Evolutionary conservation across 805 yeast species (phyloP), one percentile per base, ranked within the genome.

Genomic region (Barnettozyma siamensis): DNA sequence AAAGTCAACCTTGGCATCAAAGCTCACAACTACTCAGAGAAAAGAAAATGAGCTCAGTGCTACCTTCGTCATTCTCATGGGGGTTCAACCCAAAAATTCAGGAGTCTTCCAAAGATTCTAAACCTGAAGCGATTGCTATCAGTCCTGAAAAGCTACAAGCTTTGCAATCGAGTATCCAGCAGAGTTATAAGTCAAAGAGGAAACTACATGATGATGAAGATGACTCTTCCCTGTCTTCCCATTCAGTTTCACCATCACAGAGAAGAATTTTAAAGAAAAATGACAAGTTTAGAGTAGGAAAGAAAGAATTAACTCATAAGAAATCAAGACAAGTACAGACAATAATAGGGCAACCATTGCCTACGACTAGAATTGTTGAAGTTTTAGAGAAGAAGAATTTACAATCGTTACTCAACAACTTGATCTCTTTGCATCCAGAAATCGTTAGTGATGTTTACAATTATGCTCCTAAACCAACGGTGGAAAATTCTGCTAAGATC

Each of bases 281-380:
- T 5, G 49, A 47, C 18, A 50, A 44, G 32, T 45, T 41, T 26
- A 44, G 46, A 27, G 34, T 44, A 1, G n/a, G 35, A 4, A 48
- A 42, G 32, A 40, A 45, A 21, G 46, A 43, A 15, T 7, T 37
- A 7, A 28, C 44, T 16, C 43, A 73, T 70, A 38, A 49, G 18
- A 47, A 39, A 17, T 20, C 35, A 2, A 62, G 63, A 35, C 33
- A 39, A 1, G 40, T 47, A 9, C 47, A 36, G 27, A 47, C 43
- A 21, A 71, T 78, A 17, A 47, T 60, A 27, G 87, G 88, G 5
- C 78, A 76, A 46, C 70, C 69, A 11, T 69, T 86, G 38, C 84
- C 93, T 4, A 56, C 84, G 16, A 59, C 66, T 35, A 69, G 95
- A 44, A 61, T 83, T 21, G 68, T 87, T 17, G 93, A 87, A 58